Base-by-base conservation (phyloP, 345 rosid genomes). In the Aurinia saxatilis region DNA sequence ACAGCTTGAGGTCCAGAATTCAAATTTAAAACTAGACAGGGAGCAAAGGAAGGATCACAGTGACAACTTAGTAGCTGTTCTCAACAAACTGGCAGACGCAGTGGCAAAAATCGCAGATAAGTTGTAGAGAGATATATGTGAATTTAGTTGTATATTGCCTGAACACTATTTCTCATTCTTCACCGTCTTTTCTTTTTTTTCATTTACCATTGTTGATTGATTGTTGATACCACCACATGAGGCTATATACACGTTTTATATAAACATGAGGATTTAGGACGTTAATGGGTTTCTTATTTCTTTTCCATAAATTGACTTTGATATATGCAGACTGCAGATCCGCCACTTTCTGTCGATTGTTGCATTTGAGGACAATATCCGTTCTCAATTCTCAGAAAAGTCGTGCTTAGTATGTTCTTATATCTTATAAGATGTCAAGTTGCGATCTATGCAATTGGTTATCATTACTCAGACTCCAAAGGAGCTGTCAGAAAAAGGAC, bases 31-130 rank as follows among this genome's bases (percentile, higher is more conserved):
- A 61, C 67, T 84, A 76, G 97, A 87, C 60, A 67, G 97, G 54
- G 95, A 90, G 79, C 99, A 90, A 77, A 66, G 97, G 57, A 90
- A 81, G 72, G 83, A 83, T 62, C 95, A 87, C 4, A 74, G 81
- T 21, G 79, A 77, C 60, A 79, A 78, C 75, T 40, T 93, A 65
- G 85, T 93, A 55, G 74, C 78, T 45, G 99, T 85, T 50, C 97
- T 93, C 42, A 82, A 73, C 37, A 90, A 90, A 77, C 92, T 93
- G 1, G 97, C 97, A 4, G 95, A 90, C 14, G 99, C 95, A 55
- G 73, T 93, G 15, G 87, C 81, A 6, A 90, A 81, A 60, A 87
- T 93, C 13, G 97, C 97, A 0, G 96, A 90, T 70, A 93, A 87
- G 81, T 75, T 90, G 77, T 86, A 85, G 82, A 49, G 18, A 44